Evolutionary conservation across 768 basidiomycete genomes (phyloP), one percentile per base, ranked within the genome.

Genomic region (Cystobasidium tubakii): DNA sequence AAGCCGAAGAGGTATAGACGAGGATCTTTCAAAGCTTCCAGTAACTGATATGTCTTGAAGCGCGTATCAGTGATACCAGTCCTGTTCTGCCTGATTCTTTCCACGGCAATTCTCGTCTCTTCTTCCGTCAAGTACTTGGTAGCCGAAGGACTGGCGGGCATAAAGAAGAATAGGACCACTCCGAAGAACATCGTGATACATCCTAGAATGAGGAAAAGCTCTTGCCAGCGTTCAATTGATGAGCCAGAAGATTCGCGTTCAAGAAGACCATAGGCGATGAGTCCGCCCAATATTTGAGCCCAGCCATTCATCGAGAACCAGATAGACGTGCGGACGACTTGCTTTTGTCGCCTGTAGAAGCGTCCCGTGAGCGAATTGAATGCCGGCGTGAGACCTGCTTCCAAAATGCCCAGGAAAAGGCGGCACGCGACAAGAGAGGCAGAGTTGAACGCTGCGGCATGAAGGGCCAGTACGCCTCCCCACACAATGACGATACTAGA

Each of bases 21-120:
- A 17, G 67, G 67, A 42, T 70, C 67, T 25, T 70, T 70, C 27
- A 70, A 57, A 60, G 67, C 50, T 29, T 70, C 53, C 29, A 19
- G 50, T 3, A 55, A 13, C 67, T 70, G 67, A 33, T 29, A 27
- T 10, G 19, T 3, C 67, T 70, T 70, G 67, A 70, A 70, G 4
- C 31, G 33, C 46, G 71, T 72, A 23, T 67, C 62, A 13, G 69
- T 73, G 36, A 77, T 66, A 25, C 76, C 76, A 19, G 66, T 74
- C 44, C 76, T 42, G 66, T 77, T 77, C 21, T 63, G 33, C 9
- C 75, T 67, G 21, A 77, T 74, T 3, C 77, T 60, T 19, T 75
- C 75, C 7, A 75, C 34, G 15, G 75, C 75, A 44, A 75, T 65
- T 29, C 31, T 50, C 29, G 50, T 42, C 63, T 75, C 74, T 1